Evolutionary conservation across 2,329 filamentous ascomycete species (phyloP).

Genomic region (Hypomyces perniciosus): DNA sequence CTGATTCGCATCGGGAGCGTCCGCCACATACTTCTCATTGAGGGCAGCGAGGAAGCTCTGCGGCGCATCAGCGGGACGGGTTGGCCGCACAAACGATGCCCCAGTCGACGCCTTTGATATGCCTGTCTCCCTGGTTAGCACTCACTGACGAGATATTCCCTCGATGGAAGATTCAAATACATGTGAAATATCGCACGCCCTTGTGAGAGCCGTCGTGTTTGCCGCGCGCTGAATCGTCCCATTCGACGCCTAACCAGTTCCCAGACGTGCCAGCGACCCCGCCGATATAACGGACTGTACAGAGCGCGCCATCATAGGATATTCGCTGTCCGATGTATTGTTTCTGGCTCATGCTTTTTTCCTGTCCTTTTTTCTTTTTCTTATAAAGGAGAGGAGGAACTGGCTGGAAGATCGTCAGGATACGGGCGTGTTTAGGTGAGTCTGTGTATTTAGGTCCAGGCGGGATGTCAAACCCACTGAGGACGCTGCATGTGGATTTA

Average conservation of each 20-base stretch:
- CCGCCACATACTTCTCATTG: slow-evolving; percentile 74
- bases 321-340: slow-evolving; percentile 64
- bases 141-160: background rate
- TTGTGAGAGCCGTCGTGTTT: slow-evolving; percentile 87
- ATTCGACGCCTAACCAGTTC: slow-evolving; percentile 90
- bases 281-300: slow-evolving; percentile 81
- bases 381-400: background rate
- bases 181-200: slow-evolving; percentile 74
- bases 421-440: background rate
- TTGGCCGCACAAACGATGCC: slow-evolving; percentile 82
- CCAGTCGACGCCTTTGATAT: slow-evolving; percentile 61
- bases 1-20: slow-evolving; percentile 31
- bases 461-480: background rate
- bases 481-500: slow-evolving; percentile 12
- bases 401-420: background rate
- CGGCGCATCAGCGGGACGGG: slow-evolving; percentile 59
- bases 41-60: slow-evolving; percentile 75
- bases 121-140: slow-evolving; percentile 29
- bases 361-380: background rate
- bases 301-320: slow-evolving; percentile 70
- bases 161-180: slow-evolving; percentile 39
- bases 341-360: slow-evolving; percentile 30
- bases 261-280: slow-evolving; percentile 69
- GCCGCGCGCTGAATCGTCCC: slow-evolving; percentile 80
- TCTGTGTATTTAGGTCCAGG: background rate